These are phyloP conservation scores for Calonectria leucothoes DNA, from an alignment of 2,329 filamentous ascomycete genomes.

Conservation along the genomic window DNA sequence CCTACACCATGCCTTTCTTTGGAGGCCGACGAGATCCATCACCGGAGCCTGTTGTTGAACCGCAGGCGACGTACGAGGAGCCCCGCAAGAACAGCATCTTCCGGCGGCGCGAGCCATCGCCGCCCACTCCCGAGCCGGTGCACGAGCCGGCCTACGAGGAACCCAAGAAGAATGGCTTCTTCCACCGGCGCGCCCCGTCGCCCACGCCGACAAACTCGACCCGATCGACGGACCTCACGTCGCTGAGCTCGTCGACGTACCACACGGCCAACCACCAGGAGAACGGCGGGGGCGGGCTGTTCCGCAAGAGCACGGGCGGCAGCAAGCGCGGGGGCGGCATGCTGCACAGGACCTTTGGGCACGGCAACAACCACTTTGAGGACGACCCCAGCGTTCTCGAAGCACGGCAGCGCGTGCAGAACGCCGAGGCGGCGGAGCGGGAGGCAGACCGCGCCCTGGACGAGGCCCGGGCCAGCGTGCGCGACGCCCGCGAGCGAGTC, in stretches of 20 bases:
- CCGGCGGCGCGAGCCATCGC: constrained; percentile 44
- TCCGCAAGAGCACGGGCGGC: constrained; percentile 19
- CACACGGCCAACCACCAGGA: constrained; percentile 11
- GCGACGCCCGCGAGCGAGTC: constrained; percentile 73
- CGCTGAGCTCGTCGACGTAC: constrained; percentile 21
- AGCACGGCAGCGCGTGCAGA: constrained; percentile 70
- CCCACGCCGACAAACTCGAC: constrained; percentile 33
- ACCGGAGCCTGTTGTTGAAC: constrained; percentile 43
- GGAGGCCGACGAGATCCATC: constrained; percentile 41
- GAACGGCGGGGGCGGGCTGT: constrained; percentile 14
- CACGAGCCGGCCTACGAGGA: constrained; percentile 33
- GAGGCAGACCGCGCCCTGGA: constrained; percentile 74
- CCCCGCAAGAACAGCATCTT: constrained; percentile 47
- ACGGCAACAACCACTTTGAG: constrained; percentile 53
- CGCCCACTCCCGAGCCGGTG: constrained; percentile 44
- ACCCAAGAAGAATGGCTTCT: constrained; percentile 48
- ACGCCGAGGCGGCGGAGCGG: constrained; percentile 71
- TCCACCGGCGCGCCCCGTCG: constrained; percentile 44
- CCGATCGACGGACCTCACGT: constrained; percentile 26
- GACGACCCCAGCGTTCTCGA: constrained; percentile 72
- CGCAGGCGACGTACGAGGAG: neutral
- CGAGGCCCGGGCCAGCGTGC: constrained; percentile 67
- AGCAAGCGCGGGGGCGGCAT: constrained; percentile 49
- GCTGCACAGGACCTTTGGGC: constrained; percentile 56
- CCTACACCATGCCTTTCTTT: constrained; percentile 47